phyloP scores from a whole-genome alignment of 768 basidiomycete species.

The Pholiota microspora region DNA sequence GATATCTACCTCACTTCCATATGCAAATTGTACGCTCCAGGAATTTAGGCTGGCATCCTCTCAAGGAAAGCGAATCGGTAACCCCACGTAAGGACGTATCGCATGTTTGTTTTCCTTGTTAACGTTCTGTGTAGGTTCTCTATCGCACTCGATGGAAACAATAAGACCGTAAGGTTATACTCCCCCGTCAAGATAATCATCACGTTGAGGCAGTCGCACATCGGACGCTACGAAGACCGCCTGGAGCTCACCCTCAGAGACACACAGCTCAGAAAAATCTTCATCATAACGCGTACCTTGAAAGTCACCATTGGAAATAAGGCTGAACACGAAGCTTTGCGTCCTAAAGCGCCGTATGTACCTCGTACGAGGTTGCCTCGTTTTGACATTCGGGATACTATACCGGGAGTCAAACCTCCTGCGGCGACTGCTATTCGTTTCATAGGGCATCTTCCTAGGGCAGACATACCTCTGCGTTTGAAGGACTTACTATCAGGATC shows the following conservation, averaged over 20 bases:
- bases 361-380: slow-evolving; percentile 33
- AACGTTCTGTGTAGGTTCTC: slow-evolving; percentile 8
- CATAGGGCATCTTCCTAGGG: slow-evolving; percentile 34
- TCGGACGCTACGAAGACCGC: slow-evolving; percentile 52
- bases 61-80: slow-evolving; percentile 21
- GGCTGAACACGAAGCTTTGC: slow-evolving; percentile 42
- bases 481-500: slow-evolving; percentile 26
- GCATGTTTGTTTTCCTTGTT: background rate
- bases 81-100: slow-evolving; percentile 24
- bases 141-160: slow-evolving; percentile 9
- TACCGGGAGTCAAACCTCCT: slow-evolving; percentile 42
- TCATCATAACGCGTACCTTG: slow-evolving; percentile 47
- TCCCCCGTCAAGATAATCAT: slow-evolving; percentile 28
- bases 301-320: slow-evolving; percentile 44
- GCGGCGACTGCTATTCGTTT: slow-evolving; percentile 42
- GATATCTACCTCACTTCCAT: slow-evolving; percentile 28
- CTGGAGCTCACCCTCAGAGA: slow-evolving; percentile 54
- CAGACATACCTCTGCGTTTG: slow-evolving; percentile 37
- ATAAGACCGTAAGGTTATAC: slow-evolving; percentile 21
- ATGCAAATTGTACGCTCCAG: slow-evolving; percentile 26
- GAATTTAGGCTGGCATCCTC: slow-evolving; percentile 27
- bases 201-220: slow-evolving; percentile 29
- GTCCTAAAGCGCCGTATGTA: slow-evolving; percentile 44
- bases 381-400: slow-evolving; percentile 30
- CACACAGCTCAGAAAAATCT: slow-evolving; percentile 35